Evolutionary conservation across 2,329 filamentous ascomycete species (phyloP).

Genomic region (Botrytis squamosa): DNA sequence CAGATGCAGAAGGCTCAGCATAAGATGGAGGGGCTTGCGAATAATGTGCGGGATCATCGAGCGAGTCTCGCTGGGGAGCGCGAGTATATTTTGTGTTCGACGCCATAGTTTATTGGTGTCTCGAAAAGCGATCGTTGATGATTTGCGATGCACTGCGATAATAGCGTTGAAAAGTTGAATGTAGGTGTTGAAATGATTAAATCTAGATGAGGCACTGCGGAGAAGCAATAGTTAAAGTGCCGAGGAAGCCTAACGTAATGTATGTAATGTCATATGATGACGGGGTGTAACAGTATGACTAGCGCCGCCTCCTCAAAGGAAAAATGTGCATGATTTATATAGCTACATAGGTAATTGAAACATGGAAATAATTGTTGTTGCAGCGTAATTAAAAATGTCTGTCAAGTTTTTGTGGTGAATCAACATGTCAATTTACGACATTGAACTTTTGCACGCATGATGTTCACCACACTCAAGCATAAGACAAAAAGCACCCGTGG

Average conservation of each 20-base stretch:
- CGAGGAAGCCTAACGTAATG: constrained; percentile 7
- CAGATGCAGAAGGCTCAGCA: constrained; percentile 56
- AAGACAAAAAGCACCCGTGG: not conserved
- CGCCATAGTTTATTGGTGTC: constrained; percentile 53
- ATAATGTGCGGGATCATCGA: constrained; percentile 65
- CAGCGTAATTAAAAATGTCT: not conserved
- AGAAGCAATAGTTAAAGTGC: not conserved
- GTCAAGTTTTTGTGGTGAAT: not conserved
- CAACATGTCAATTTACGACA: not conserved
- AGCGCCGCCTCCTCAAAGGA: not conserved
- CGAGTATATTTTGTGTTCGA: constrained; percentile 78
- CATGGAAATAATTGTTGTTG: not conserved
- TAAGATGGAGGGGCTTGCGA: constrained; percentile 83
- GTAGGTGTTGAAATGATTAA: not conserved
- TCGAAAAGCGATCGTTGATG: not conserved
- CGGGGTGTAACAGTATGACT: not conserved
- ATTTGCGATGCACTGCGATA: constrained; percentile 1
- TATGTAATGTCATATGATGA: constrained; percentile 5
- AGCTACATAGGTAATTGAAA: not conserved
- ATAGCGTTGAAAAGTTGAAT: not conserved
- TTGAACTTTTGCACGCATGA: not conserved
- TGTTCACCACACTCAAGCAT: not conserved
- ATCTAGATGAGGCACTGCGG: not conserved
- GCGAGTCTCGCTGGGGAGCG: constrained; percentile 82
- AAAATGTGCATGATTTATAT: not conserved